Conservation (phyloP, 1,284 basidiomycete species). For the Ustilago tritici region DNA sequence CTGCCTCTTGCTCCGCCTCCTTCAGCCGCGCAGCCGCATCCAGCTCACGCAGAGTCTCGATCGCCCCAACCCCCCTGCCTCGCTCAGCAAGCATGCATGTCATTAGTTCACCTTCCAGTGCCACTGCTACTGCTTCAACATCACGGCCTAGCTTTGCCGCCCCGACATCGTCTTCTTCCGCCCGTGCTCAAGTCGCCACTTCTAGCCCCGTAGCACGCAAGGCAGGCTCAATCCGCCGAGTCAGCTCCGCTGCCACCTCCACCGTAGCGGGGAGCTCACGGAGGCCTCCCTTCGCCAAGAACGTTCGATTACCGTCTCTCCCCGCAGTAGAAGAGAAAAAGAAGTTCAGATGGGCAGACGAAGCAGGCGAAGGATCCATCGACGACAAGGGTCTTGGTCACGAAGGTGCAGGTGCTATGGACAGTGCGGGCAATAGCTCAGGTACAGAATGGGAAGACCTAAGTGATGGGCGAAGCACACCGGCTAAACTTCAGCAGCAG, state of each 20-base stretch:
- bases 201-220: conserved; percentile 27
- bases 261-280: conserved; percentile 7
- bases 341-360: conserved; percentile 88
- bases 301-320: background rate
- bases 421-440: conserved; percentile 25
- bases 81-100: conserved; percentile 39
- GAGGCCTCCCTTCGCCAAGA: conserved; percentile 17
- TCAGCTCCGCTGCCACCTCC: conserved; percentile 10
- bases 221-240: conserved; percentile 11
- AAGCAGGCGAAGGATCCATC: conserved; percentile 83
- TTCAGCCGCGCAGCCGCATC: conserved; percentile 9
- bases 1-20: conserved; percentile 21
- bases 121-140: background rate
- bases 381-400: conserved; percentile 76
- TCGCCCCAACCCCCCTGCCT: conserved; percentile 6
- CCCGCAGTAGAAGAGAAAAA: conserved; percentile 73
- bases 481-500: conserved; percentile 7
- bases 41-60: conserved; percentile 6
- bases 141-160: conserved; percentile 40
- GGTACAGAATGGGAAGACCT: conserved; percentile 46
- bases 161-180: conserved; percentile 42
- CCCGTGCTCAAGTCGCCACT: conserved; percentile 16
- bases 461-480: conserved; percentile 32
- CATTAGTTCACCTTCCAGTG: conserved; percentile 17
- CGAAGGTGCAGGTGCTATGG: background rate